Percentiles rank a stretch among this genome's conserved stretches.
Evolutionary conservation across 2,329 filamentous ascomycete genomes (phyloP).

Genomic region (Pseudonectria buxi): DNA sequence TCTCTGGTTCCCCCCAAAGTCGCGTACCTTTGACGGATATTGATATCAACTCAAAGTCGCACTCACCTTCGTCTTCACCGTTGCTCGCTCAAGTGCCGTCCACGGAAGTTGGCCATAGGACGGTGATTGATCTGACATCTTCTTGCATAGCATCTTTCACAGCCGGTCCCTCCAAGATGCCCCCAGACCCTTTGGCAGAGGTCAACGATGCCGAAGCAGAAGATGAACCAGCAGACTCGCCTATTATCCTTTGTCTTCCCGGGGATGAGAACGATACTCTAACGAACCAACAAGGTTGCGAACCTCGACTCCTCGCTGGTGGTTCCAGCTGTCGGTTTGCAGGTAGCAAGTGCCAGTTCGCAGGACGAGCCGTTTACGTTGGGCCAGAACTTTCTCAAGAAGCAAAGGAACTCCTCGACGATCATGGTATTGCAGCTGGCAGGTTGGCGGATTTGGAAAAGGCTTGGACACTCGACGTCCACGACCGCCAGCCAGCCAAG

Average conservation of each 20-base stretch:
- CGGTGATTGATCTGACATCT: conserved; percentile 10
- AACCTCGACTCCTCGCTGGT: no score
- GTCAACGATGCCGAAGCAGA: conserved; percentile 2
- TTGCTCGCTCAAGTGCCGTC: neutral
- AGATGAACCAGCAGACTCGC: neutral
- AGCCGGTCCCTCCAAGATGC: conserved; percentile 1
- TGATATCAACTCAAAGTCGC: conserved; percentile 16
- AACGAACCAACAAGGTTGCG: no score
- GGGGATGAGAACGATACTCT: no score
- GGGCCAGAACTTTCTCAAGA: conserved; percentile 35
- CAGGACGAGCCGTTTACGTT: conserved; percentile 32
- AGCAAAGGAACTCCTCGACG: conserved; percentile 31
- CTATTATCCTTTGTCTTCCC: no score
- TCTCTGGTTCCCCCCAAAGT: neutral
- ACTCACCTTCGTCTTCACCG: neutral
- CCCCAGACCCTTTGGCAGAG: neutral
- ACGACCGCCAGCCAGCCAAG: neutral
- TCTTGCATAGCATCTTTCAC: conserved; percentile 8
- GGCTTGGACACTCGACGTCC: neutral
- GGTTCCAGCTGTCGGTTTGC: conserved; percentile 25
- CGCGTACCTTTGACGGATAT: conserved; percentile 18
- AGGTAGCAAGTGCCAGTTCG: conserved; percentile 31
- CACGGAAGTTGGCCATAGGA: neutral
- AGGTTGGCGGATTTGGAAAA: conserved; percentile 25
- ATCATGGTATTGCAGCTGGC: conserved; percentile 34